Base-by-base conservation (phyloP, 2,329 filamentous ascomycete species). In the Neofusicoccum sp. region DNA sequence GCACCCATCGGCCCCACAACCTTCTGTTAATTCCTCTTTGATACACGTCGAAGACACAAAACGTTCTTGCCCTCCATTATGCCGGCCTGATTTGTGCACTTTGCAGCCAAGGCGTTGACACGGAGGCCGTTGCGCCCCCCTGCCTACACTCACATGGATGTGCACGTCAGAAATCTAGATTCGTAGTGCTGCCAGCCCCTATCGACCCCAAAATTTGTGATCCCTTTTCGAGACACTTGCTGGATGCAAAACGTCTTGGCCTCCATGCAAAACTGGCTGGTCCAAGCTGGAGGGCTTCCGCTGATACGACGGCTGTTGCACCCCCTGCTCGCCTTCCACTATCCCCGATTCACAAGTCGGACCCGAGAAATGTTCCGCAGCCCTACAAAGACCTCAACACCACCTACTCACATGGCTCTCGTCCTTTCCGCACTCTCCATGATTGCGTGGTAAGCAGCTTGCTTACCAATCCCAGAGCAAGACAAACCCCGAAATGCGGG, bases 1-100 rank as follows among this genome's bases (percentile, higher is more conserved):
- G 41, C 36, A 7, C 54, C 22, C 22, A 7, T 58, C 54, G 41
- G 31, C 54, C 54, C 54, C 41, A 45, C 41, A 41, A 9, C 34
- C 34, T 54, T 31, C 16, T 8, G 37, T 31, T 36, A 28, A 36
- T 31, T 58, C 41, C n/a, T 45, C 33, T 37, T 34, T 45, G 54
- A 58, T 16, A 58, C 54, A 41, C 52, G 28, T 56, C 36, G 37
- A 56, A 28, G 50, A 56, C 36, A 16, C 52, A 14, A 56, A 56
- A 56, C 52, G 39, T 37, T 58, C 37, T 56, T 33, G 36, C 7
- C 22, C 28, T 56, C 39, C 29, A 36, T 45, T 44, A 45, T 56
- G 54, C 39, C 31, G 39, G 54, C 54, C 54, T 56, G 54, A 56
- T 22, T 33, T 45, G 39, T 45, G 16, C 31, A 12, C 41, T 44